A percentile compares a stretch with the other conserved stretches of the same genome.
phyloP scores from a whole-genome alignment of 2,329 filamentous ascomycete species.

The Ophiostoma angusticollis region DNA sequence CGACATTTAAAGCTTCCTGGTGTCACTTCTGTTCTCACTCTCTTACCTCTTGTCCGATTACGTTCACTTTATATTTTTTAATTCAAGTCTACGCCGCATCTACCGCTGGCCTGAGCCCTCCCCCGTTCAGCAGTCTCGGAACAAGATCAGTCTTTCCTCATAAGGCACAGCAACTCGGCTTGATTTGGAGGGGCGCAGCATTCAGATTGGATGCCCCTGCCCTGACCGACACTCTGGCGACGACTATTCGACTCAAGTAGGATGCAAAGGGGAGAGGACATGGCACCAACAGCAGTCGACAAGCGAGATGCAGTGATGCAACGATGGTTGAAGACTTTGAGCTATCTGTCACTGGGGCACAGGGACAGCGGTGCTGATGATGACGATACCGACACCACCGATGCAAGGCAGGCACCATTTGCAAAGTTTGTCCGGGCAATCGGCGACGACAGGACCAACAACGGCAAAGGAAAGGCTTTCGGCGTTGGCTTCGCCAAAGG shows the following conservation, averaged over 20 bases:
- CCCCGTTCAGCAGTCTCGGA: too few relatives aligned
- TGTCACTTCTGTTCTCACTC: background rate
- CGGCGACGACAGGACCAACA: too few relatives aligned
- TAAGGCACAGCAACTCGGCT: too few relatives aligned
- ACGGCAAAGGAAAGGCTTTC: too few relatives aligned
- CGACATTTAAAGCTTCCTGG: background rate
- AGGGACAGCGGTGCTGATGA: background rate
- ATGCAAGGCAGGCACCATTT: too few relatives aligned
- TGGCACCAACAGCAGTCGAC: conserved; percentile 17
- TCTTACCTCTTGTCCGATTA: background rate
- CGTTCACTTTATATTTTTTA: background rate
- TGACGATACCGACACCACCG: too few relatives aligned
- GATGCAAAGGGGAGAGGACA: conserved; percentile 18
- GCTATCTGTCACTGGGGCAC: background rate
- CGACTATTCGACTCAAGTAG: conserved; percentile 8
- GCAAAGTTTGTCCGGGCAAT: too few relatives aligned
- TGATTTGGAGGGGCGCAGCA: too few relatives aligned
- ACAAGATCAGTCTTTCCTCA: too few relatives aligned
- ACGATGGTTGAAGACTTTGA: conserved; percentile 9
- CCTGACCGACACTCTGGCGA: conserved; percentile 11
- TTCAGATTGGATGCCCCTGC: conserved; percentile 11
- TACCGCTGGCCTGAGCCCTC: too few relatives aligned
- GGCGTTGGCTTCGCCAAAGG: too few relatives aligned
- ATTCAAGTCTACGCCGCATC: conserved; percentile 1
- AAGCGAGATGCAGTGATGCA: conserved; percentile 8